Conservation (phyloP, 371 early-diverging fungal genomes). For the Smittium culicis region DNA sequence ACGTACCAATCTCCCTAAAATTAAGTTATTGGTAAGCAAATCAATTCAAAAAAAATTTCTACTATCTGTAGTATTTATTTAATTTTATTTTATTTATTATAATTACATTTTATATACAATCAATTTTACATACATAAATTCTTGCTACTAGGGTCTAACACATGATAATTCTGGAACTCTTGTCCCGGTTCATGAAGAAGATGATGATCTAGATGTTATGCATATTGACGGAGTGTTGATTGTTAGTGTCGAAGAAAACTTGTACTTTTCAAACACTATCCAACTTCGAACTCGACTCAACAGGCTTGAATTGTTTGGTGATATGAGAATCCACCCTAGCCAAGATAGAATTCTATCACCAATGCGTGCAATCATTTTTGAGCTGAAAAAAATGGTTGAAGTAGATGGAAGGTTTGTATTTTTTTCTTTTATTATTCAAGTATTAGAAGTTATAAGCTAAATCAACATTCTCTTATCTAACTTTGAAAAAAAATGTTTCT, state of each 20-base stretch:
- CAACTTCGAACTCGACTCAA: constrained; percentile 83
- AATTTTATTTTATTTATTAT: too few species aligned
- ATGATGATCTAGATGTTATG: constrained; percentile 48
- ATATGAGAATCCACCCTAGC: constrained; percentile 76
- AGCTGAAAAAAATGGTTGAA: constrained; percentile 67
- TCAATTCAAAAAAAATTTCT: too few species aligned
- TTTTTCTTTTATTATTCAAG: too few species aligned
- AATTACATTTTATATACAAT: too few species aligned
- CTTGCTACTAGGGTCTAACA: neutral
- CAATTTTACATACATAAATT: too few species aligned
- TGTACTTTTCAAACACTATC: constrained; percentile 90
- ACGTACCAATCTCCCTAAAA: constrained; percentile 70
- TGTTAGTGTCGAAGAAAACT: constrained; percentile 73
- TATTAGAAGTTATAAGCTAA: too few species aligned
- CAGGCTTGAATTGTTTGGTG: constrained; percentile 81
- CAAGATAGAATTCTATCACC: constrained; percentile 54
- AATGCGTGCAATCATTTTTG: constrained; percentile 62
- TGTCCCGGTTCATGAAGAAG: constrained; percentile 24
- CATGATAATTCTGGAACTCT: neutral
- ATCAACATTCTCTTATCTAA: constrained; percentile 14
- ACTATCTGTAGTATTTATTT: neutral
- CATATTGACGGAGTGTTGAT: constrained; percentile 70
- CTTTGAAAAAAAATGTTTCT: neutral
- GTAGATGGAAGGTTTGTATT: constrained; percentile 63
- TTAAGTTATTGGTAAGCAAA: constrained; percentile 36